These are phyloP conservation scores for Backusella sp. DNA, from an alignment of 192 early-diverging fungal species.

Conservation along the genomic window DNA sequence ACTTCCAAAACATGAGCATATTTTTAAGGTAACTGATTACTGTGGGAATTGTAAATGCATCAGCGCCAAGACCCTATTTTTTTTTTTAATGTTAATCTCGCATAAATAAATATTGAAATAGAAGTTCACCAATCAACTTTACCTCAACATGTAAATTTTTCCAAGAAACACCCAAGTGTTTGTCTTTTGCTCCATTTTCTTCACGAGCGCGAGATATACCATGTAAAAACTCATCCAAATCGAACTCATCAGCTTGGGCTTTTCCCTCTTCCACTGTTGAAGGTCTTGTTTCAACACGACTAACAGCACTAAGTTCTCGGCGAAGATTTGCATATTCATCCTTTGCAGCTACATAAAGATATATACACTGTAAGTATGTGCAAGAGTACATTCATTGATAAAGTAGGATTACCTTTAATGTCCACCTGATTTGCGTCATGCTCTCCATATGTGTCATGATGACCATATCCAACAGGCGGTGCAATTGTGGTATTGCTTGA, in stretches of 20 bases:
- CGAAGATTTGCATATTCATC: slow-evolving; percentile 18
- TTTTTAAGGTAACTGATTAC: neutral
- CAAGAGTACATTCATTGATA: neutral
- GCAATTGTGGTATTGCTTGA: neutral
- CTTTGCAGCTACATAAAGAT: slow-evolving; percentile 15
- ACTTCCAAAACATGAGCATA: neutral
- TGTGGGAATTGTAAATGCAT: slow-evolving; percentile 28
- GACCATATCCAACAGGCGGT: neutral
- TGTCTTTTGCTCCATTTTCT: slow-evolving; percentile 25
- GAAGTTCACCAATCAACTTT: neutral
- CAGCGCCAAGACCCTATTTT: slow-evolving; percentile 25
- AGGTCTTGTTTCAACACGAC: slow-evolving; percentile 18
- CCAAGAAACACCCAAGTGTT: slow-evolving; percentile 34
- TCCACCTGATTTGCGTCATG: neutral
- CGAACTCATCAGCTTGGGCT: slow-evolving; percentile 17
- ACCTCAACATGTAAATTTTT: slow-evolving; percentile 28
- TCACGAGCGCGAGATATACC: slow-evolving; percentile 3
- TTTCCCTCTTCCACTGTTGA: slow-evolving; percentile 26
- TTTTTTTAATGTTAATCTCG: neutral
- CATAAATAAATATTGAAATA: neutral
- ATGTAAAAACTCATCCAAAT: slow-evolving; percentile 31
- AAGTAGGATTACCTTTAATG: neutral
- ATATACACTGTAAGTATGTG: neutral
- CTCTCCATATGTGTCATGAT: neutral
- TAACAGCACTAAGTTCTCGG: slow-evolving; percentile 25